Conservation (phyloP, 495 filamentous ascomycete species). For the Penicillium ochrochloron region DNA sequence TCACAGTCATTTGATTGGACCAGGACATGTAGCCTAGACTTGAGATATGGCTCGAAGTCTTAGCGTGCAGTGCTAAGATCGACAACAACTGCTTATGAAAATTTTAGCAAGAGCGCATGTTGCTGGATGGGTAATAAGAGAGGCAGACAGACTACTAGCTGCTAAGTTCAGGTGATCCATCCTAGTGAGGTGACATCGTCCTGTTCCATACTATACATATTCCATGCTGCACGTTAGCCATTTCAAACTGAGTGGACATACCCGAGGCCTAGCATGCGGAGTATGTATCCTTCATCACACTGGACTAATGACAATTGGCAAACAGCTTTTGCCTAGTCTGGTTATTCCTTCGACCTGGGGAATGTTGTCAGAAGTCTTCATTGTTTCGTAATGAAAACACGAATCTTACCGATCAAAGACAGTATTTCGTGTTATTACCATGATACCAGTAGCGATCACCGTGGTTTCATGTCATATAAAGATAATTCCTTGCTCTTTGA, state of each 20-base stretch:
- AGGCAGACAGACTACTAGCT: conserved; percentile 5
- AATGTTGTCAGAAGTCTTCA: not conserved
- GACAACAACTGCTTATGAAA: not conserved
- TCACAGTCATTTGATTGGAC: not conserved
- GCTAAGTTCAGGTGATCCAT: not conserved
- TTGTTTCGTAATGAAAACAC: not conserved
- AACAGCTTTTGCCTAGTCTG: not conserved
- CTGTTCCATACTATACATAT: not conserved
- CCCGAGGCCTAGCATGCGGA: not conserved
- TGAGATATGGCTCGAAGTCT: not conserved
- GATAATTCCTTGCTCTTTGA: conserved; percentile 1
- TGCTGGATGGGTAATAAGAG: not conserved
- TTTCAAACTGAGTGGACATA: not conserved
- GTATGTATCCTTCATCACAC: not conserved
- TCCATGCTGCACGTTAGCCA: not conserved
- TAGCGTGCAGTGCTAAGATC: not conserved
- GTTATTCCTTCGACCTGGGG: not conserved
- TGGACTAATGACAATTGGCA: not conserved
- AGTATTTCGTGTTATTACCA: not conserved
- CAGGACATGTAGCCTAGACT: not conserved
- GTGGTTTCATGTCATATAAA: not conserved
- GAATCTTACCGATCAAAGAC: not conserved
- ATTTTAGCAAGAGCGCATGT: not conserved
- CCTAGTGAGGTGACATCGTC: conserved; percentile 5
- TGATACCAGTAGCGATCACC: not conserved